These are phyloP conservation scores for Aspergillus ostianus DNA, from an alignment of 495 filamentous ascomycete genomes.

Conservation along the genomic window DNA sequence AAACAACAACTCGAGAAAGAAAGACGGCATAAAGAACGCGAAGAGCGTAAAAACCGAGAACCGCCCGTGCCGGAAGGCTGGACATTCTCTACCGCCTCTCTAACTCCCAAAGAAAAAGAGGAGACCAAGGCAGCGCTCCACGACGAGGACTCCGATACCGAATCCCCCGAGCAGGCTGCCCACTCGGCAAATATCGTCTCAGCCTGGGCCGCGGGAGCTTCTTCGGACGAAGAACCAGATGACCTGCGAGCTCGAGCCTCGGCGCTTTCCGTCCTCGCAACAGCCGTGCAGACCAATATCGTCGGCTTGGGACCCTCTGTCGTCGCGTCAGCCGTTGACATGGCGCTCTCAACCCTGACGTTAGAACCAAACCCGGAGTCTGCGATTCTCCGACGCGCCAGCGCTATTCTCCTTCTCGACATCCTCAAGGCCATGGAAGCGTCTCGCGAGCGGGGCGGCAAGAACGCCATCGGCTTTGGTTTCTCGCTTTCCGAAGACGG, in stretches of 20 bases:
- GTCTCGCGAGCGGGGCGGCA: conserved; percentile 44
- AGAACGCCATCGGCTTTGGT: conserved; percentile 55
- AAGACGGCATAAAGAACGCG: conserved; percentile 40
- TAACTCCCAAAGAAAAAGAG: conserved; percentile 7
- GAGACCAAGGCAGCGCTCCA: conserved; percentile 20
- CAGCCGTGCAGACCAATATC: conserved; percentile 65
- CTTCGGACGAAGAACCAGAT: conserved; percentile 53
- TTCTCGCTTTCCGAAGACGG: conserved; percentile 48
- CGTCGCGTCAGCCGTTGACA: conserved; percentile 60
- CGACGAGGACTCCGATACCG: conserved; percentile 38
- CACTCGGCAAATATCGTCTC: conserved; percentile 63
- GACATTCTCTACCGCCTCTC: conserved; percentile 27
- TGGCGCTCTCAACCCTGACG: conserved; percentile 63
- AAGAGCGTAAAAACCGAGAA: conserved; percentile 37
- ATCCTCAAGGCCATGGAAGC: conserved; percentile 64
- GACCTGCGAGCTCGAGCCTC: conserved; percentile 77
- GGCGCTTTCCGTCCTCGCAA: conserved; percentile 69
- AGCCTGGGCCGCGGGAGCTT: conserved; percentile 70
- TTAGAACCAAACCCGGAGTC: conserved; percentile 62
- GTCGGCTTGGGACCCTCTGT: conserved; percentile 54
- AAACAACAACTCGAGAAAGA: conserved; percentile 49
- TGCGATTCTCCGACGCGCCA: conserved; percentile 72
- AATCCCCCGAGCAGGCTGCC: conserved; percentile 49
- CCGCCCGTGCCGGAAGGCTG: conserved; percentile 30
- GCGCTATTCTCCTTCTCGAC: conserved; percentile 64